phyloP scores from a whole-genome alignment of 352 stramenopile species.

The Globisporangium paddicum region DNA sequence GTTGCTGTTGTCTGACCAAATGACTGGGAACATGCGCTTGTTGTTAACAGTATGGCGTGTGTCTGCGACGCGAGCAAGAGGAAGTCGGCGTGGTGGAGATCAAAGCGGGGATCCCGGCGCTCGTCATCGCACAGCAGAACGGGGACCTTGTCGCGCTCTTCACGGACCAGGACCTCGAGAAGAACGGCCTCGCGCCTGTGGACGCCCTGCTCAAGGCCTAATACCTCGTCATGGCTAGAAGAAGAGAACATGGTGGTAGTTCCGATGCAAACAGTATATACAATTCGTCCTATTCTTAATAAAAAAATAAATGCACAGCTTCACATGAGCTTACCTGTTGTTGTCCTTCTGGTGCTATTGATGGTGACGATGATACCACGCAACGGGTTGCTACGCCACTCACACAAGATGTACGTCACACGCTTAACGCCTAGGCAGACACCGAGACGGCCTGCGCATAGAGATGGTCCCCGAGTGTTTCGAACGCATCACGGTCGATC shows the following conservation, averaged over 20 bases:
- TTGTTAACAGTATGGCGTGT: conserved; percentile 52
- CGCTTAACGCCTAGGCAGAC: conserved; percentile 22
- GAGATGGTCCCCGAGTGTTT: conserved; percentile 45
- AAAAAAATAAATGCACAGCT: background rate
- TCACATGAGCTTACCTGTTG: background rate
- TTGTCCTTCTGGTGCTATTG: background rate
- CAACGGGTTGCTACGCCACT: background rate
- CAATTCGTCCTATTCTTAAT: background rate
- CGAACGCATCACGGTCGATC: conserved; percentile 45
- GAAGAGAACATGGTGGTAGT: background rate
- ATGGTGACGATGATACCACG: background rate
- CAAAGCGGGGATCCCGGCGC: conserved; percentile 19
- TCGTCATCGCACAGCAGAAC: conserved; percentile 16
- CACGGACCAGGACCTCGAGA: conserved; percentile 12
- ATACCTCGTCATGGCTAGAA: background rate
- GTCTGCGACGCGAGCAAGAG: conserved; percentile 56
- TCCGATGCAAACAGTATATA: background rate
- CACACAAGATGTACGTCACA: no score
- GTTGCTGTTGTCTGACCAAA: no score
- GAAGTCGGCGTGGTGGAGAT: conserved; percentile 21
- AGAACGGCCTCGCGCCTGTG: conserved; percentile 2
- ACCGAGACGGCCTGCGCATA: conserved; percentile 51
- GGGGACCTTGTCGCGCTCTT: conserved; percentile 16
- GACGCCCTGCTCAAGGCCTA: conserved; percentile 7
- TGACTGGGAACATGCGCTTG: no score